Base-by-base conservation (phyloP, 768 basidiomycete genomes). In the Collybia sordida region DNA sequence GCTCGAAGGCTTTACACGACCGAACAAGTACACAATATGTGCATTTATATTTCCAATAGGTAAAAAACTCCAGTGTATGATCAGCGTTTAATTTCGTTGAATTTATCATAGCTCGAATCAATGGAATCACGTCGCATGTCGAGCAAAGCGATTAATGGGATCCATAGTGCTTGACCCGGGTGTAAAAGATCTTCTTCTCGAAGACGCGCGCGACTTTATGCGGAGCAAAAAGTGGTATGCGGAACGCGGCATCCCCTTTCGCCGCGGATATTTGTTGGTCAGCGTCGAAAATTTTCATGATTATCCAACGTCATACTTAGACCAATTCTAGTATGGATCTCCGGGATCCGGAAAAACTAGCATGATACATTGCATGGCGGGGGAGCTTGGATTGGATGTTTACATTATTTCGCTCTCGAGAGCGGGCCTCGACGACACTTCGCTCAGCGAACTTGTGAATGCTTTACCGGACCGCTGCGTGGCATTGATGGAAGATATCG, bases 331-430 rank as follows among this genome's bases (percentile, higher is more conserved):
- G 80, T 76, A 87, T 54, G 86, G 87, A 27, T 80, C 77, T 4
- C 86, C 86, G 3, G 86, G 86, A 9, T 80, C 84, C 3, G 87
- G 87, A 0, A 89, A 88, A 60, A 86, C 86, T 0, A 82, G 78
- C 23, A 67, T 88, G 47, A 86, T 88, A 37, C 83, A 85, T 57
- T 75, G 78, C 37, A 70, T 88, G 17, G 86, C 87, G 0, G 82
- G 85, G n/a, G 85, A 86, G 57, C 74, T 89, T 12, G 77, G 72
- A 24, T 69, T 89, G n/a, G 73, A 84, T 53, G 72, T 89, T 19
- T 86, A 86, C 65, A 72, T 86, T 38, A 64, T 89, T 42, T 80
- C 83, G 0, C 74, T 89, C 3, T 80, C 83, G 3, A 74, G 77
- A 17, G 51, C 64, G 0, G 78, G 78, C 4, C 60, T 88, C 28